Conservation (phyloP, 306 rosid genomes). For the Coriaria nepalensis region DNA sequence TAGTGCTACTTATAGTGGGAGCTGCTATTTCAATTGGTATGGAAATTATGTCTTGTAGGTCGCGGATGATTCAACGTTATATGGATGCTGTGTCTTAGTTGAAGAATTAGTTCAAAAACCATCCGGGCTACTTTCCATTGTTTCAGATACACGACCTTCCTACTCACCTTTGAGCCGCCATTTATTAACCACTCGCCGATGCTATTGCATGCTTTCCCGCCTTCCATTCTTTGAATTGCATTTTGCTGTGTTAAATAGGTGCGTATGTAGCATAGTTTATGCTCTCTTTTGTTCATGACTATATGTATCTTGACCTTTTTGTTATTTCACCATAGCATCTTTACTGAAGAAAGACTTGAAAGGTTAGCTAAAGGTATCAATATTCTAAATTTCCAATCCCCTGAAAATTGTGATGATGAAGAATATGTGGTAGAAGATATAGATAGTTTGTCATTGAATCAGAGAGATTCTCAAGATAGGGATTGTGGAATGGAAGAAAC, state of each 20-base stretch:
- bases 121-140: slow-evolving; percentile 64
- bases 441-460: slow-evolving; percentile 23
- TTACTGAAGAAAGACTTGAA: slow-evolving; percentile 90
- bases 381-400: slow-evolving; percentile 41
- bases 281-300: slow-evolving; percentile 4
- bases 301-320: slow-evolving; percentile 19
- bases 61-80: slow-evolving; percentile 88
- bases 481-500: slow-evolving; percentile 20
- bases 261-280: slow-evolving; percentile 2
- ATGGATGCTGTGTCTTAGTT: slow-evolving; percentile 91
- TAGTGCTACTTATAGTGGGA: background rate
- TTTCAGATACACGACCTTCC: slow-evolving; percentile 45
- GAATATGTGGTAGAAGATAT: slow-evolving; percentile 31
- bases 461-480: slow-evolving; percentile 26
- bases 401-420: slow-evolving; percentile 25
- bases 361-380: slow-evolving; percentile 56
- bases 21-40: slow-evolving; percentile 6
- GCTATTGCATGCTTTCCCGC: slow-evolving; percentile 94
- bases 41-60: slow-evolving; percentile 36
- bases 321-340: slow-evolving; percentile 57
- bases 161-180: slow-evolving; percentile 59
- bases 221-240: slow-evolving; percentile 85
- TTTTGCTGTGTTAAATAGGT: slow-evolving; percentile 90
- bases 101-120: slow-evolving; percentile 93
- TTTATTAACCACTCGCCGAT: slow-evolving; percentile 73